Evolutionary conservation across 768 basidiomycete species (phyloP), one percentile per base, ranked within the genome.

Genomic region (Roridomyces roridus): DNA sequence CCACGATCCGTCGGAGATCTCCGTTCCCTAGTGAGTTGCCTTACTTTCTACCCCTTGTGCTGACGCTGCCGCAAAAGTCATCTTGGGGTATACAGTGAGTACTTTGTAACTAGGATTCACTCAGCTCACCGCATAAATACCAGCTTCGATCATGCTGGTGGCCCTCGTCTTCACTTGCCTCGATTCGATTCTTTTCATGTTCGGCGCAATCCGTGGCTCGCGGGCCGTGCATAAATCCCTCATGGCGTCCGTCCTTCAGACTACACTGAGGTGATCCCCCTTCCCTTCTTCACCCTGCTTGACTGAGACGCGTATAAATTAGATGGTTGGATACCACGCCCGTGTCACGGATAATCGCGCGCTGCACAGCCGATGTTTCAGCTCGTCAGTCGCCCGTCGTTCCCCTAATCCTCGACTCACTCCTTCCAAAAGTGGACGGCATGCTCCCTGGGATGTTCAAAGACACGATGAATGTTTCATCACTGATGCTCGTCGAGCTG

Each of bases 251-350:
- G 17, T 40, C n/a, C 37, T 40, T 7, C 37, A 40, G 37, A 40
- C 37, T 17, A 40, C 37, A 40, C 20, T 40, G 37, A 40, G 37
- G 37, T 40, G n/a, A 40, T 31, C 14, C 29, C 29, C 29, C 7
- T 6, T 14, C 29, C 6, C 29, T 6, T 14, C 29, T 36, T 17
- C 7, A 21, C 9, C 6, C 6, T 21, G 18, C 8, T 36, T 25
- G 17, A 47, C 24, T 23, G 20, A 35, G 18, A 23, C 24, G 24
- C 46, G 21, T 47, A 20, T 14, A 7, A 6, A 31, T n/a, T 21
- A 47, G 46, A 47, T 47, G 46, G 46, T 31, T 47, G 11, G 46
- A 47, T 47, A 47, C 46, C 18, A 47, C 46, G 17, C 46, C 46
- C 7, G 31, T 47, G 18, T 47, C 46, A 15, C 46, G 46, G 4